These are phyloP conservation scores for Potentilla sterilis DNA, from an alignment of 306 rosid genomes.

Conservation along the genomic window DNA sequence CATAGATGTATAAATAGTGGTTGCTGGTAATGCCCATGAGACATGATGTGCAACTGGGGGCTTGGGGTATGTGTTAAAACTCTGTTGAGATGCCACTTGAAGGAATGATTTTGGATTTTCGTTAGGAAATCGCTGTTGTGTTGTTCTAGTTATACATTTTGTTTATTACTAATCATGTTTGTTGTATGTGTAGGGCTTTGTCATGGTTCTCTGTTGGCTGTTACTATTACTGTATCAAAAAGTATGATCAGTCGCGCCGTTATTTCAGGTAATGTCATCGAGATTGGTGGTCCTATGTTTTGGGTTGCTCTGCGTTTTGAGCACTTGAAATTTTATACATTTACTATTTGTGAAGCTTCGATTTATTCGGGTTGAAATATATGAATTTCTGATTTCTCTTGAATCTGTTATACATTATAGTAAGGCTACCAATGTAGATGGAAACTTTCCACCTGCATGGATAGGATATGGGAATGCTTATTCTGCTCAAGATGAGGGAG, in stretches of 20 bases:
- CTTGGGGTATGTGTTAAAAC: background rate
- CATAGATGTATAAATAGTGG: background rate
- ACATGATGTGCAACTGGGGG: background rate
- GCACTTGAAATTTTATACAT: background rate
- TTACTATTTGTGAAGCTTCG: background rate
- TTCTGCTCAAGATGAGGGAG: conserved; percentile 97
- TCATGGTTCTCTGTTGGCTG: conserved; percentile 99
- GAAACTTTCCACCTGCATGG: conserved; percentile 95
- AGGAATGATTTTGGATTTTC: background rate
- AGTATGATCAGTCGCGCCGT: conserved; percentile 84
- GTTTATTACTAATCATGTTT: conserved; percentile 15
- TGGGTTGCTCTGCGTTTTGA: background rate
- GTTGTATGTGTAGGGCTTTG: conserved; percentile 60
- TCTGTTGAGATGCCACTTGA: conserved; percentile 9
- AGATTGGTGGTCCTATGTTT: background rate
- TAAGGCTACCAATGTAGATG: conserved; percentile 92
- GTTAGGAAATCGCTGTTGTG: background rate
- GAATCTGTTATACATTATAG: conserved; percentile 39
- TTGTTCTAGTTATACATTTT: conserved; percentile 2
- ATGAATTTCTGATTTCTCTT: conserved; percentile 23
- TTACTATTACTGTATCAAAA: conserved; percentile 92
- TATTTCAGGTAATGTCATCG: conserved; percentile 67
- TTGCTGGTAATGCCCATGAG: background rate
- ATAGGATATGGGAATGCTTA: conserved; percentile 91
- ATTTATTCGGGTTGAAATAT: background rate